A percentile compares a stretch with the other conserved stretches of the same genome.
phyloP scores from a whole-genome alignment of 345 rosid genomes.

The Ailanthus altissimus region DNA sequence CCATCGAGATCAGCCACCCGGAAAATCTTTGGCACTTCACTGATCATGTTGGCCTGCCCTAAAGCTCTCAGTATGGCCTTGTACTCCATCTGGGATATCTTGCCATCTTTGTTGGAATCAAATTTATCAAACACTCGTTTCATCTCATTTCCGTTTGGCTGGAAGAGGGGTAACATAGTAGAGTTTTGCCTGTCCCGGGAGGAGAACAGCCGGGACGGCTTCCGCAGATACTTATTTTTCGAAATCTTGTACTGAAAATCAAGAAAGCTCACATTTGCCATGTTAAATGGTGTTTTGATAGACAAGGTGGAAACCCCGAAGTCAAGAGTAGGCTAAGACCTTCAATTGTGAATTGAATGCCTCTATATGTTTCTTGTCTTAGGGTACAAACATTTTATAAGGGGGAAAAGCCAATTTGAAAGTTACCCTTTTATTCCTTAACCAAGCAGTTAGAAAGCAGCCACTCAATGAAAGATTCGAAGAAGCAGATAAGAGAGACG shows the following conservation, averaged over 20 bases:
- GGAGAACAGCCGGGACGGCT: slow-evolving; percentile 65
- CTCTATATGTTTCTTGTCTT: background rate
- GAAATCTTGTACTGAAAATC: slow-evolving; percentile 78
- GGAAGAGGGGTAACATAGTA: slow-evolving; percentile 33
- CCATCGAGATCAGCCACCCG: slow-evolving; percentile 67
- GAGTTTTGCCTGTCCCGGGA: slow-evolving; percentile 60
- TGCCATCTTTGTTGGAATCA: slow-evolving; percentile 79
- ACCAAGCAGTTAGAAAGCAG: slow-evolving; percentile 7
- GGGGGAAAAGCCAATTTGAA: background rate
- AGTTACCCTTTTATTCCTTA: slow-evolving; percentile 24
- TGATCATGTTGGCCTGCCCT: slow-evolving; percentile 43
- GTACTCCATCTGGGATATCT: slow-evolving; percentile 80
- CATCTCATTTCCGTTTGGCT: slow-evolving; percentile 64
- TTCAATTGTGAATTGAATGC: background rate
- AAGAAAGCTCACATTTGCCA: slow-evolving; percentile 60
- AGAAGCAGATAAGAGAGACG: slow-evolving; percentile 10
- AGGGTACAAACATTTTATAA: background rate
- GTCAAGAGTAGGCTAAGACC: background rate
- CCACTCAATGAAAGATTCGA: slow-evolving; percentile 26
- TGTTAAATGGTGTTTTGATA: slow-evolving; percentile 8
- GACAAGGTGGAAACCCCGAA: background rate
- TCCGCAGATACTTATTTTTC: slow-evolving; percentile 50
- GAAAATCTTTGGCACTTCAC: slow-evolving; percentile 68
- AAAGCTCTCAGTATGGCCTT: slow-evolving; percentile 63
- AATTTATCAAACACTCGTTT: slow-evolving; percentile 69